phyloP scores from a whole-genome alignment of 1,139 yeast genomes.

The Lodderomyces parapsilosis region DNA sequence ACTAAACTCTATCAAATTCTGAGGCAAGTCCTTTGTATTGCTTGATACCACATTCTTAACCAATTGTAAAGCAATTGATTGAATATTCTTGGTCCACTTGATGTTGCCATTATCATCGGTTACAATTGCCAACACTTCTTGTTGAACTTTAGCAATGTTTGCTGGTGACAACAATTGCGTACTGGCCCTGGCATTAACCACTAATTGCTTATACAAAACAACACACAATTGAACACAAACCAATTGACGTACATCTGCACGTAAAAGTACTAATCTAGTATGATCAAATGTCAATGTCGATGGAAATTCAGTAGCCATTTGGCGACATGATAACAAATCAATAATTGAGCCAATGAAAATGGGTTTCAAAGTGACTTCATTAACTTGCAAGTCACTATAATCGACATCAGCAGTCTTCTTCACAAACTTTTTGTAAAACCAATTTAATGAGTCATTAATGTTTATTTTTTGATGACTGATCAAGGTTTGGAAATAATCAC shows the following conservation, averaged over 20 bases:
- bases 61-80: slow-evolving; percentile 70
- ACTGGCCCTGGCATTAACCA: slow-evolving; percentile 27
- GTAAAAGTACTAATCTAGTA: slow-evolving; percentile 68
- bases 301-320: slow-evolving; percentile 83
- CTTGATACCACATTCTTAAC: slow-evolving; percentile 40
- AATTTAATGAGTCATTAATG: slow-evolving; percentile 62
- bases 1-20: slow-evolving; percentile 58
- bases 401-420: slow-evolving; percentile 6
- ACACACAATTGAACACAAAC: slow-evolving; percentile 78
- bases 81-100: slow-evolving; percentile 86
- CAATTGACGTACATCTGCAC: slow-evolving; percentile 84
- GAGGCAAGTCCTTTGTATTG: slow-evolving; percentile 25
- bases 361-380: slow-evolving; percentile 28
- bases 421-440: slow-evolving; percentile 55
- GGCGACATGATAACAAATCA: slow-evolving; percentile 69
- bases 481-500: slow-evolving; percentile 77
- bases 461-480: slow-evolving; percentile 66
- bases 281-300: slow-evolving; percentile 86
- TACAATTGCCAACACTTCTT: slow-evolving; percentile 74
- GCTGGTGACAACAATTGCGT: slow-evolving; percentile 23
- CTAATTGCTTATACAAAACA: slow-evolving; percentile 69
- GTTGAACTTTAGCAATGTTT: slow-evolving; percentile 37
- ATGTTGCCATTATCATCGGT: slow-evolving; percentile 84
- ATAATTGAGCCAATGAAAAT: slow-evolving; percentile 51
- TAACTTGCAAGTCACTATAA: slow-evolving; percentile 8